Conservation (phyloP, 179 eudicot genomes). For the Pouteria campechiana region DNA sequence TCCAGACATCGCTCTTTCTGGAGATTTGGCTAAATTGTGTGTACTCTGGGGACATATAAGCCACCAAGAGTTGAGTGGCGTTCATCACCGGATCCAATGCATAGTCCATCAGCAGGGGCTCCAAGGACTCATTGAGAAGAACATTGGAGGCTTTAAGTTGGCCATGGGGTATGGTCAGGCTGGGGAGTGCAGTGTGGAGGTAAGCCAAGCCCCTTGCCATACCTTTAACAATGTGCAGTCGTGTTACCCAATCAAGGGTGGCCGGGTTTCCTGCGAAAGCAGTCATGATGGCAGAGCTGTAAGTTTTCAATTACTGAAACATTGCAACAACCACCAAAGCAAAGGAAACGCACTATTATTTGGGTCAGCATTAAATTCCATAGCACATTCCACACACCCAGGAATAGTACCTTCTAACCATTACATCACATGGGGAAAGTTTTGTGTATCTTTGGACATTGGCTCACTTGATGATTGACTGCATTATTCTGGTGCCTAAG, state of each 20-base stretch:
- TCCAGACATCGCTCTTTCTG: conserved; percentile 72
- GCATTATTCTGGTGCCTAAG: too few species aligned
- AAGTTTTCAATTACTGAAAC: too few species aligned
- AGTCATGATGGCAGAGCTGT: too few species aligned
- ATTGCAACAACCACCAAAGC: too few species aligned
- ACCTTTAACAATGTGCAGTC: conserved; percentile 70
- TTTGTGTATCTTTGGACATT: too few species aligned
- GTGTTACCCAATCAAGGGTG: conserved; percentile 49
- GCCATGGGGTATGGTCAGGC: conserved; percentile 61
- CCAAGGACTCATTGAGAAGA: conserved; percentile 40
- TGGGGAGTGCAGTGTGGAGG: conserved; percentile 53
- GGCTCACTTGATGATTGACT: too few species aligned
- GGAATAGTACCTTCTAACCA: too few species aligned
- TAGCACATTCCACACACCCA: too few species aligned
- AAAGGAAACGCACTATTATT: too few species aligned
- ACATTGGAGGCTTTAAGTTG: conserved; percentile 89
- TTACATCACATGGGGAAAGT: too few species aligned
- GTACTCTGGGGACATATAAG: conserved; percentile 76
- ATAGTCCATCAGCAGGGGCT: conserved; percentile 62
- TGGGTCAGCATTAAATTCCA: too few species aligned
- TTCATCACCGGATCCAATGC: conserved; percentile 51
- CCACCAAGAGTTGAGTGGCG: conserved; percentile 73
- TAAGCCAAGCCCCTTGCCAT: conserved; percentile 67
- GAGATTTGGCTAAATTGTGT: conserved; percentile 18
- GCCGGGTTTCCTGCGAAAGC: too few species aligned